Evolutionary conservation across 2,329 filamentous ascomycete genomes (phyloP).

Genomic region (Talaromyces pinophilus): DNA sequence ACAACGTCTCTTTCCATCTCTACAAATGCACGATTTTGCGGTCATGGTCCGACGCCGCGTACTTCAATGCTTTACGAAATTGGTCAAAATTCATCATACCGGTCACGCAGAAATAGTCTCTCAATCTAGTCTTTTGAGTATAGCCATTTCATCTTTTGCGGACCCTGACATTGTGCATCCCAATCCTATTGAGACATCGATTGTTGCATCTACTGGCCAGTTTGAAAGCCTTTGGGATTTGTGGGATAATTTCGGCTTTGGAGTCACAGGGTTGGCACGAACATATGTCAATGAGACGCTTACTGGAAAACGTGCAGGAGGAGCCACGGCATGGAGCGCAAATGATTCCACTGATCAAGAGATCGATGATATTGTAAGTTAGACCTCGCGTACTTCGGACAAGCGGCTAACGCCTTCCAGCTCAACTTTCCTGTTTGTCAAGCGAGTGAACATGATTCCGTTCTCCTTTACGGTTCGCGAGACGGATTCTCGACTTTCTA

Average conservation of each 20-base stretch:
- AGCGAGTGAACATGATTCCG: slow-evolving; percentile 85
- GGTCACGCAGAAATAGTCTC: slow-evolving; percentile 82
- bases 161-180: slow-evolving; percentile 74
- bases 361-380: slow-evolving; percentile 47
- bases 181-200: slow-evolving; percentile 83
- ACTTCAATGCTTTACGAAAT: slow-evolving; percentile 88
- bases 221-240: slow-evolving; percentile 97
- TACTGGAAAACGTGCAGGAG: slow-evolving; percentile 67
- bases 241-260: slow-evolving; percentile 91
- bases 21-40: slow-evolving; percentile 87
- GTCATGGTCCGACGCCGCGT: slow-evolving; percentile 92
- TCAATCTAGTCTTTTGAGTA: slow-evolving; percentile 85
- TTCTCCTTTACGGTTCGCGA: slow-evolving; percentile 67
- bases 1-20: slow-evolving; percentile 76
- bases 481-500: slow-evolving; percentile 47
- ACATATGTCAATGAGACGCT: slow-evolving; percentile 73
- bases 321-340: slow-evolving; percentile 49
- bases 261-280: slow-evolving; percentile 79
- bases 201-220: slow-evolving; percentile 82
- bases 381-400: neutral
- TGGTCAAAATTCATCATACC: slow-evolving; percentile 83
- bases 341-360: slow-evolving; percentile 41
- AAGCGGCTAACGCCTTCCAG: slow-evolving; percentile 32
- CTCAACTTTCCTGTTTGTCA: slow-evolving; percentile 68
- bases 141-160: slow-evolving; percentile 88